Conservation (phyloP, 495 filamentous ascomycete genomes). For the Aspergillus baeticus region DNA sequence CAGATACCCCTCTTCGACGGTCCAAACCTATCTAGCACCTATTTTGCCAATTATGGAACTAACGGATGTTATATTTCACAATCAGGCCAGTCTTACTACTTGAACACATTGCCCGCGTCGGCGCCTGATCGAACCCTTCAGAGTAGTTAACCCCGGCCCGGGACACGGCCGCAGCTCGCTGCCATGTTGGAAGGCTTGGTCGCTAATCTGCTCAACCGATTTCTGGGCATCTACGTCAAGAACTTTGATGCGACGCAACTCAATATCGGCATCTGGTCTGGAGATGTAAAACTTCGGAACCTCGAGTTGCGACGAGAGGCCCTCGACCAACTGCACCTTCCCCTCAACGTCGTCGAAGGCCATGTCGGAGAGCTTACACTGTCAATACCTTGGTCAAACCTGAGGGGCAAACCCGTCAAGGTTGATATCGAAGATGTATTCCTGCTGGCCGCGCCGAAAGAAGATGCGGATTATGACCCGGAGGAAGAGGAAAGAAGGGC, state of each 20-base stretch:
- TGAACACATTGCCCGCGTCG: background rate
- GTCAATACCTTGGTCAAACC: conserved; percentile 93
- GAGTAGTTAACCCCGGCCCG: conserved; percentile 30
- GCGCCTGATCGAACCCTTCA: background rate
- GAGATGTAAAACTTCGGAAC: conserved; percentile 89
- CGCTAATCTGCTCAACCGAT: conserved; percentile 94
- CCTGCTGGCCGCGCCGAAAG: conserved; percentile 87
- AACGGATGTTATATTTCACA: background rate
- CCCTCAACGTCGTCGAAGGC: conserved; percentile 93
- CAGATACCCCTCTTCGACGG: conserved; percentile 4
- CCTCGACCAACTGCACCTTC: conserved; percentile 91
- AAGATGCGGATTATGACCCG: conserved; percentile 88
- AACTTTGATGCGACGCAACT: conserved; percentile 97
- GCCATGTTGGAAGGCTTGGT: conserved; percentile 67
- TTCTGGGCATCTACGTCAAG: conserved; percentile 98
- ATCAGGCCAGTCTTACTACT: conserved; percentile 3
- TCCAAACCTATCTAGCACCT: background rate
- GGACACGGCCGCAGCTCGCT: conserved; percentile 38
- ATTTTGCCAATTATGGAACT: background rate
- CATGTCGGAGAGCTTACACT: conserved; percentile 88
- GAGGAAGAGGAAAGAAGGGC: conserved; percentile 83
- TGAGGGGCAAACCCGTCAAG: conserved; percentile 89
- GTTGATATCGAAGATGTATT: conserved; percentile 97
- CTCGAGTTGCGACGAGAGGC: conserved; percentile 92
- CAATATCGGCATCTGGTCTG: conserved; percentile 97